phyloP scores from a whole-genome alignment of 2,329 filamentous ascomycete genomes.

The Metarhizium humberi region DNA sequence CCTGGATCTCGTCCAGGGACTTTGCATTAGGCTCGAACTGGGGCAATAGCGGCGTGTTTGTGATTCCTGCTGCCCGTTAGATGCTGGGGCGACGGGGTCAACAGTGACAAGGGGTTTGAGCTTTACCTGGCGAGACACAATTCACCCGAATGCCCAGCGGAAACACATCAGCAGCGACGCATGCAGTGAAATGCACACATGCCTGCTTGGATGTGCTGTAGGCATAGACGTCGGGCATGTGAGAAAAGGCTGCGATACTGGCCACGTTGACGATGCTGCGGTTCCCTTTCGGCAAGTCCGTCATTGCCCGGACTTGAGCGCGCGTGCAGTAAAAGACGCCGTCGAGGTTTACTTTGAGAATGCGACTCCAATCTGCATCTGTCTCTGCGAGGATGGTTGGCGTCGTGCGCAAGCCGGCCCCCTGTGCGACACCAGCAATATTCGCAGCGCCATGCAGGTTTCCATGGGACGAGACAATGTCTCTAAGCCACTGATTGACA shows the following conservation, averaged over 20 bases:
- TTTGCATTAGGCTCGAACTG: no score
- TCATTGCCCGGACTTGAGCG: conserved; percentile 1
- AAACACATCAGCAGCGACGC: conserved; percentile 2
- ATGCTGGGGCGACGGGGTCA: no score
- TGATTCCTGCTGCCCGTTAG: no score
- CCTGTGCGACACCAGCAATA: conserved; percentile 1
- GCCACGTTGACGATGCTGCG: conserved; percentile 4
- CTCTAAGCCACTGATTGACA: no score
- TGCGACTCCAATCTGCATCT: not conserved
- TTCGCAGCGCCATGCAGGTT: conserved; percentile 2
- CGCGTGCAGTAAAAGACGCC: conserved; percentile 1
- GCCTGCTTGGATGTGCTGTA: conserved; percentile 2
- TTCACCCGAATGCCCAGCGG: not conserved
- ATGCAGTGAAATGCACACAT: conserved; percentile 1
- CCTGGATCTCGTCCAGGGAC: no score
- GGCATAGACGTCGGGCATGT: conserved; percentile 2
- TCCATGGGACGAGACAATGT: not conserved
- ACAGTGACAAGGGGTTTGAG: no score
- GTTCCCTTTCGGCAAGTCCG: not conserved
- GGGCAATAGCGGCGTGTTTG: no score
- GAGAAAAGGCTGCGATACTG: conserved; percentile 1
- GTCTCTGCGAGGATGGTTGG: not conserved
- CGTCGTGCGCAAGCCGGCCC: not conserved
- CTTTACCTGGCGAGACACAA: no score
- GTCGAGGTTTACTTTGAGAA: not conserved